Conservation (phyloP, 2,329 filamentous ascomycete genomes). For the Exophiala xenobiotica region DNA sequence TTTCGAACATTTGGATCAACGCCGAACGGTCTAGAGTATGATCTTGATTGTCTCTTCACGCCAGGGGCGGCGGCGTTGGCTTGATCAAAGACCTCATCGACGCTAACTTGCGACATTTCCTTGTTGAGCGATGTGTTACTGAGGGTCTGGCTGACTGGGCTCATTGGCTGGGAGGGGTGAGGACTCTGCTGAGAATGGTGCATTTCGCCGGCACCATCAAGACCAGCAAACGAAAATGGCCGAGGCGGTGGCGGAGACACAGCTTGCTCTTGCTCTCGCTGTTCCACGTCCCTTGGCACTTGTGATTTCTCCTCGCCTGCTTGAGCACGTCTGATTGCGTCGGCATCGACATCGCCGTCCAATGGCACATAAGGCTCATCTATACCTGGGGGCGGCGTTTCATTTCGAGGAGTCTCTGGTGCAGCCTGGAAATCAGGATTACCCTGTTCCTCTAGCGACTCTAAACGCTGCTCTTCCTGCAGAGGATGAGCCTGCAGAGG, state of each 20-base stretch:
- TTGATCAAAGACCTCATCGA: constrained; percentile 20
- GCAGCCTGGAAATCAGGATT: too few relatives aligned
- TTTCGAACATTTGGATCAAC: constrained; percentile 17
- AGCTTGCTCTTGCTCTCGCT: background rate
- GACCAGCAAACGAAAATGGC: constrained; percentile 23
- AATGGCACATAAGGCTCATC: constrained; percentile 5
- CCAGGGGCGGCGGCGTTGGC: constrained; percentile 6
- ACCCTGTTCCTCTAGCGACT: too few relatives aligned
- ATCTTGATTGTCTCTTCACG: constrained; percentile 13
- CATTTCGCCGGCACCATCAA: constrained; percentile 14
- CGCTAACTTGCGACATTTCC: constrained; percentile 24
- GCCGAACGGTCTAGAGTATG: constrained; percentile 24
- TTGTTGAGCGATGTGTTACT: constrained; percentile 19
- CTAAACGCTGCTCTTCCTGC: too few relatives aligned
- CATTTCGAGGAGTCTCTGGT: background rate
- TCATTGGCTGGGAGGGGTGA: constrained; percentile 15
- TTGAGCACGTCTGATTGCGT: background rate
- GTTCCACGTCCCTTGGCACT: background rate
- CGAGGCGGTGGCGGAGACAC: background rate
- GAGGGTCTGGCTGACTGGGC: constrained; percentile 20
- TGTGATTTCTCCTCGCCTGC: background rate
- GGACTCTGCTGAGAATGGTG: constrained; percentile 9
- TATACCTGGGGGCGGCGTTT: background rate
- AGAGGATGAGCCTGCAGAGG: background rate
- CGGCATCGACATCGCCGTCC: background rate